Conservation (phyloP, 306 rosid species). For the Citrullus amarus region DNA sequence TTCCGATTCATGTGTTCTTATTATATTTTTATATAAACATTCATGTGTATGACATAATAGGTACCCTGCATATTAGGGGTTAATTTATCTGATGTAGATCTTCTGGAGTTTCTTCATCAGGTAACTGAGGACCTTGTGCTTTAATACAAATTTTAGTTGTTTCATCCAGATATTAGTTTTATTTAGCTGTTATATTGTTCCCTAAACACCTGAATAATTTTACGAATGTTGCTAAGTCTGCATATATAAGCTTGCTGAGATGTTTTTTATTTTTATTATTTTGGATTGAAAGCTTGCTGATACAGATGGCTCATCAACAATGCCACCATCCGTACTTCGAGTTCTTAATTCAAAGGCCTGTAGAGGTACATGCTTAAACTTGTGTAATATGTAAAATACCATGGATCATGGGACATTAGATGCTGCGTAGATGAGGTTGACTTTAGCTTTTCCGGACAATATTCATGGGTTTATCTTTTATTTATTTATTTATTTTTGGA, state of each 20-base stretch:
- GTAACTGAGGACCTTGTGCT: conserved; percentile 18
- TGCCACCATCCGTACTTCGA: conserved; percentile 76
- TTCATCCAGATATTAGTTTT: not conserved
- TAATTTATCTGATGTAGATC: conserved; percentile 66
- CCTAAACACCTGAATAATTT: not conserved
- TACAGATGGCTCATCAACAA: conserved; percentile 87
- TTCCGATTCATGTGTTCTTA: not conserved
- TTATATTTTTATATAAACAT: not conserved
- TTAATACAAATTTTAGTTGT: not conserved
- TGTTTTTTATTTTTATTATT: not conserved
- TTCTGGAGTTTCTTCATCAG: conserved; percentile 96
- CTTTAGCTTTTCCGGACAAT: not conserved
- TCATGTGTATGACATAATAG: conserved; percentile 35
- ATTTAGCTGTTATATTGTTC: conserved; percentile 1
- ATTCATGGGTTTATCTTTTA: not conserved
- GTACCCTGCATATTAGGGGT: conserved; percentile 89
- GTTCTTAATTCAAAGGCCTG: conserved; percentile 84
- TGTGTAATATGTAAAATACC: not conserved
- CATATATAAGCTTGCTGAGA: conserved; percentile 2
- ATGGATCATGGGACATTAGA: not conserved
- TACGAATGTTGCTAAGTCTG: conserved; percentile 5
- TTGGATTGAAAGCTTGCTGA: conserved; percentile 46
- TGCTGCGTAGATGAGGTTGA: not conserved
- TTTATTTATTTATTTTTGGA: too few relatives aligned
- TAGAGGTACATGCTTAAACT: conserved; percentile 47